Conservation (phyloP, 148 eudicot species). For the Chenopodium berlandieri region DNA sequence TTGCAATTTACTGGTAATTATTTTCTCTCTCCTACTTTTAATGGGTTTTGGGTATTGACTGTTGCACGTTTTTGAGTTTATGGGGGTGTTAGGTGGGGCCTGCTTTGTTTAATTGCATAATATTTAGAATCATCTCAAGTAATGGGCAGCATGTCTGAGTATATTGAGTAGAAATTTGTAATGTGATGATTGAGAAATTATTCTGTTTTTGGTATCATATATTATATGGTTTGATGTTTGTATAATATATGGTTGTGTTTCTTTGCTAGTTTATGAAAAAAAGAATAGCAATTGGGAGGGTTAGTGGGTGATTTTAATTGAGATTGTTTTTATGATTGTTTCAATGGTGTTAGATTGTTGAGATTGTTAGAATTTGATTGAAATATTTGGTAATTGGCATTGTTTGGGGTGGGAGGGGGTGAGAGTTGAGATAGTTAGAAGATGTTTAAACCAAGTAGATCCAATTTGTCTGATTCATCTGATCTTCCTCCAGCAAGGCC, state of each 20-base stretch:
- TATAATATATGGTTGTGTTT: conserved; percentile 18
- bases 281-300: not conserved
- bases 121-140: conserved; percentile 24
- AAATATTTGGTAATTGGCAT: not conserved
- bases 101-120: conserved; percentile 30
- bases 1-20: conserved; percentile 25
- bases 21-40: conserved; percentile 1
- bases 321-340: conserved; percentile 6
- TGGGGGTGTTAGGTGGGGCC: conserved; percentile 22
- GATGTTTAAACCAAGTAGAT: conserved; percentile 45
- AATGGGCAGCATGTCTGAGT: conserved; percentile 34
- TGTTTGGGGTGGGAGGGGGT: not conserved
- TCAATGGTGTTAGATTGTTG: conserved; percentile 14
- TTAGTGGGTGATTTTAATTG: not conserved
- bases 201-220: conserved; percentile 6
- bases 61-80: conserved; percentile 37
- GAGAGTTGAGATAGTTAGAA: not conserved
- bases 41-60: conserved; percentile 22
- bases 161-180: conserved; percentile 9
- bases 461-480: conserved; percentile 49
- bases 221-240: conserved; percentile 2
- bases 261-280: not conserved
- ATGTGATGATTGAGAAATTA: conserved; percentile 5
- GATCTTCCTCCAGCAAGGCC: conserved; percentile 47
- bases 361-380: conserved; percentile 14